Conservation (phyloP, 306 rosid genomes). For the Benincasa hispida region DNA sequence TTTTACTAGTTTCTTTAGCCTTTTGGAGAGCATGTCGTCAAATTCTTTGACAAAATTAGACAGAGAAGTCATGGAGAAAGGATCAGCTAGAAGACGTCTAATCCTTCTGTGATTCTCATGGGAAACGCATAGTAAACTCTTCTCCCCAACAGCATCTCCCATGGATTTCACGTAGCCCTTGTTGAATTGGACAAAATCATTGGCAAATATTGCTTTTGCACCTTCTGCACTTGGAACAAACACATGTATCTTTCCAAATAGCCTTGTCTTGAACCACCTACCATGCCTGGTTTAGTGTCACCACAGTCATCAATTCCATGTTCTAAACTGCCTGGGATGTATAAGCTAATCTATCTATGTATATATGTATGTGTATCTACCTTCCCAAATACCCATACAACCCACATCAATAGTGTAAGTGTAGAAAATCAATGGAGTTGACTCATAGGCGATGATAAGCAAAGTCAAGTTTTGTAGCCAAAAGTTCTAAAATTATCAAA, state of each 20-base stretch:
- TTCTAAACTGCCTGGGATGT: background rate
- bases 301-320: conserved; percentile 5
- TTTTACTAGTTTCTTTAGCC: conserved; percentile 31
- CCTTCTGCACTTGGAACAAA: conserved; percentile 57
- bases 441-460: background rate
- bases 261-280: conserved; percentile 63
- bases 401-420: background rate
- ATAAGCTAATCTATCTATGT: background rate
- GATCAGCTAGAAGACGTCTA: conserved; percentile 56
- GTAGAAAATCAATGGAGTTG: background rate
- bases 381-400: background rate
- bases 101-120: conserved; percentile 50
- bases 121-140: conserved; percentile 45
- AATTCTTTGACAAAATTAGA: conserved; percentile 34
- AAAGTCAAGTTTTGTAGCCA: background rate
- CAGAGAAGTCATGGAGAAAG: conserved; percentile 53
- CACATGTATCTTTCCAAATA: conserved; percentile 55
- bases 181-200: conserved; percentile 54
- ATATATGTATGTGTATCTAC: background rate
- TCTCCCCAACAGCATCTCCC: conserved; percentile 54
- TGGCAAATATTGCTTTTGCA: conserved; percentile 42
- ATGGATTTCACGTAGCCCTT: conserved; percentile 63
- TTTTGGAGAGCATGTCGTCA: conserved; percentile 41
- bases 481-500: background rate
- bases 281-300: conserved; percentile 38